Conservation (phyloP, 2,329 filamentous ascomycete species). For the Didymellaceae sp. region DNA sequence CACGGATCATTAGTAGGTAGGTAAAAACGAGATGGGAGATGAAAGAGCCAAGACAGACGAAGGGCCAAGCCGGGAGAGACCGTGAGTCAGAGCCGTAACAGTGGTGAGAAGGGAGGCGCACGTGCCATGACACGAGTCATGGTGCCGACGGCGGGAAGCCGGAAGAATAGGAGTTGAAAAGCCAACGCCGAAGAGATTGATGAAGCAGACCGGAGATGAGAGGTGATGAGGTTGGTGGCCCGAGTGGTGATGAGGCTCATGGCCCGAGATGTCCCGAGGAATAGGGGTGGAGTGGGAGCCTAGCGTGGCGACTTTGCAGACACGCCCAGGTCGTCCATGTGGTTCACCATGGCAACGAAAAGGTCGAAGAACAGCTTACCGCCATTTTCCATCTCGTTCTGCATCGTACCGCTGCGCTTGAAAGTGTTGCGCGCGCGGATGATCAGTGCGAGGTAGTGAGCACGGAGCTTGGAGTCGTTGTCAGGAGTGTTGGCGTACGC, state of each 20-base stretch:
- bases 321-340: conserved; percentile 62
- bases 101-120: conserved; percentile 26
- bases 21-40: conserved; percentile 18
- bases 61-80: conserved; percentile 19
- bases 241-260: conserved; percentile 9
- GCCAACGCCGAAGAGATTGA: conserved; percentile 11
- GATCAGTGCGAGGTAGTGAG: conserved; percentile 91
- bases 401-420: conserved; percentile 94
- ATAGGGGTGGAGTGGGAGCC: conserved; percentile 21
- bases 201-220: conserved; percentile 26
- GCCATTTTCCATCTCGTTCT: conserved; percentile 89
- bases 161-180: conserved; percentile 13
- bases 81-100: conserved; percentile 30
- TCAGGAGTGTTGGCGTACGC: conserved; percentile 90
- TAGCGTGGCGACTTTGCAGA: conserved; percentile 41
- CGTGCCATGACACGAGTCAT: conserved; percentile 23
- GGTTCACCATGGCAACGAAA: conserved; percentile 91
- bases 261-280: conserved; percentile 8
- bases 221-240: conserved; percentile 10
- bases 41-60: conserved; percentile 18
- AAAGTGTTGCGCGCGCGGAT: conserved; percentile 87
- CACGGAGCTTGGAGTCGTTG: conserved; percentile 85
- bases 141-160: conserved; percentile 19
- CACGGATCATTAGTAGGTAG: conserved; percentile 20
- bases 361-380: conserved; percentile 91